Evolutionary conservation across 805 yeast genomes (phyloP).

Genomic region (Candida saitoana): DNA sequence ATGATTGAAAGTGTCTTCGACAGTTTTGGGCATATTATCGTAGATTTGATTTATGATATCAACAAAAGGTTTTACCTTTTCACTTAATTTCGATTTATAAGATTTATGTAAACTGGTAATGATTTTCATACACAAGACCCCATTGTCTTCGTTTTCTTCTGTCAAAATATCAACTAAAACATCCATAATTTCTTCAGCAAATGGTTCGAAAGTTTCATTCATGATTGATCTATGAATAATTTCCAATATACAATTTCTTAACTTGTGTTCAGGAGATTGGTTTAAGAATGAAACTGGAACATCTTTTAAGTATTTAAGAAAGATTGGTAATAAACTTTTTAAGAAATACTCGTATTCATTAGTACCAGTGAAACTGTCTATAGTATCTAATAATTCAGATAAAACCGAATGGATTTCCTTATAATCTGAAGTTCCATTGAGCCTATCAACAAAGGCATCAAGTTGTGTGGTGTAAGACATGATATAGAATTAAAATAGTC

Average conservation of each 20-base stretch:
- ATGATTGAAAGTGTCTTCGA: slow-evolving; percentile 61
- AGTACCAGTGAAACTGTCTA: slow-evolving; percentile 78
- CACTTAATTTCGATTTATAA: slow-evolving; percentile 63
- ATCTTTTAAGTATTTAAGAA: slow-evolving; percentile 55
- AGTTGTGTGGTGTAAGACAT: slow-evolving; percentile 54
- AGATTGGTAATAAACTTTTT: slow-evolving; percentile 63
- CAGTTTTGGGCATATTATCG: slow-evolving; percentile 71
- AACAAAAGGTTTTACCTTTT: slow-evolving; percentile 74
- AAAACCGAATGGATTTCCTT: slow-evolving; percentile 63
- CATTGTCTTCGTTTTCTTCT: slow-evolving; percentile 91
- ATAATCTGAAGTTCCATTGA: slow-evolving; percentile 54
- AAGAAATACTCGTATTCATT: slow-evolving; percentile 79
- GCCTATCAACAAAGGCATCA: slow-evolving; percentile 63
- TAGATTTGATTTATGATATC: slow-evolving; percentile 73
- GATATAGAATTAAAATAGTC: neutral
- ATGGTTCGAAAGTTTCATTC: slow-evolving; percentile 76
- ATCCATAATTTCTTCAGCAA: slow-evolving; percentile 57
- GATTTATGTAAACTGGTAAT: slow-evolving; percentile 82
- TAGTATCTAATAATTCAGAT: slow-evolving; percentile 79
- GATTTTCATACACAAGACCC: slow-evolving; percentile 84
- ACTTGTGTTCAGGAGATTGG: slow-evolving; percentile 67
- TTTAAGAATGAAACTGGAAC: slow-evolving; percentile 72
- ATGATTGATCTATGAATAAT: slow-evolving; percentile 75
- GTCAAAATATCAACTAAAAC: slow-evolving; percentile 56
- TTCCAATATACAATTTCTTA: slow-evolving; percentile 73